Evolutionary conservation across 352 stramenopile species (phyloP).

Genomic region (Globisporangium cystogenes): DNA sequence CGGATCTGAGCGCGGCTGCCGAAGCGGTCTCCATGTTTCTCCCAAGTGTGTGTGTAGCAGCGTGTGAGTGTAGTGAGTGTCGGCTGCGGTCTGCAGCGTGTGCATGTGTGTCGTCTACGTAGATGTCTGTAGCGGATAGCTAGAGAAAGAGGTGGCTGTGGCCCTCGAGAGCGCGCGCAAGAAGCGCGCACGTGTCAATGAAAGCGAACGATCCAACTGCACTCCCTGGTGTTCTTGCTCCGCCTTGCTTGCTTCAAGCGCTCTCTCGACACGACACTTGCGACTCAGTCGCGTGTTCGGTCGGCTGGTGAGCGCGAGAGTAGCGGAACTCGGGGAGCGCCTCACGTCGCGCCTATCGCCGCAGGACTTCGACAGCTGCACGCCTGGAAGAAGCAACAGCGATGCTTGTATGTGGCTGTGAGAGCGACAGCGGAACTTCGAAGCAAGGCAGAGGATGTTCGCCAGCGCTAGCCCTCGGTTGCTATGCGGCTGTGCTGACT

Average conservation of each 20-base stretch:
- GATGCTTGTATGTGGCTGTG: too few relatives aligned
- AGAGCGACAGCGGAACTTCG: not conserved
- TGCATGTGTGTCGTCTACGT: not conserved
- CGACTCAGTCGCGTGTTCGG: too few relatives aligned
- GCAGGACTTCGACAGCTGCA: not conserved
- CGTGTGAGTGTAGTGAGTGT: not conserved
- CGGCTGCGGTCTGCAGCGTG: not conserved
- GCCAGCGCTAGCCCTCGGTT: not conserved
- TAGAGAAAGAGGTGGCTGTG: not conserved
- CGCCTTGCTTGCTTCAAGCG: not conserved
- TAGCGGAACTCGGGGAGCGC: not conserved
- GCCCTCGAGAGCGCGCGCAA: not conserved
- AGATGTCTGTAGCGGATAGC: not conserved
- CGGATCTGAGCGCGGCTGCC: conserved; percentile 7
- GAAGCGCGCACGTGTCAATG: not conserved
- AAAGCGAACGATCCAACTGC: not conserved
- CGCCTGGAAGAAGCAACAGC: not conserved
- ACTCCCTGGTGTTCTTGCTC: too few relatives aligned
- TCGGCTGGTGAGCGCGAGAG: not conserved
- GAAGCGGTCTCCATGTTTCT: not conserved
- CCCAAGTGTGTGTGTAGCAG: not conserved
- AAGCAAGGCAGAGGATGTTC: not conserved
- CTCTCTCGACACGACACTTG: too few relatives aligned
- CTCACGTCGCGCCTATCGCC: not conserved
- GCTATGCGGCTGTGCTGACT: conserved; percentile 8